Evolutionary conservation across 2,329 filamentous ascomycete species (phyloP), one percentile per base, ranked within the genome.

Genomic region (Lasiodiplodia hormozganensis): DNA sequence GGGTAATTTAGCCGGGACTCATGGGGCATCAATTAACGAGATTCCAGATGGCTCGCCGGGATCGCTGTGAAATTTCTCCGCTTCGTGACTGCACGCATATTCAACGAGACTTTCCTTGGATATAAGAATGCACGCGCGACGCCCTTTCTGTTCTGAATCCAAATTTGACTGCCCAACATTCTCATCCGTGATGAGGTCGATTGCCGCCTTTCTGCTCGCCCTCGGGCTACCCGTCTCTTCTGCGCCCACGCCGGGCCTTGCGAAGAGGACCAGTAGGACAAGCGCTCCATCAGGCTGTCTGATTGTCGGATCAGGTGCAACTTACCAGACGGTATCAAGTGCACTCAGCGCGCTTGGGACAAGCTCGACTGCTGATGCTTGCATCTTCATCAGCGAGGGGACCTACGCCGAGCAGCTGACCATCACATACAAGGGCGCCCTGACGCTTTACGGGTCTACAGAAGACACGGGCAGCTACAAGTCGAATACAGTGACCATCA

Each of bases 381-480:
- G 84, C 73, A 88, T 91, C 78, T 91, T 90, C 79, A 86, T 91
- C 76, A 76, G 86, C 72, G 76, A 84, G 28, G 88, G 88, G 10
- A 88, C 86, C 43, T 90, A 90, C 82, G 79, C 78, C 2, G 88
- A 90, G 75, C 88, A 89, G 74, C 86, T 89, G 51, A 84, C 83
- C 72, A 81, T 90, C 53, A 77, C 82, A 3, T 70, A 76, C 0
- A 82, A 85, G 57, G 85, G 84, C 1, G 77, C 82, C 51, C 79
- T 89, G 51, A 85, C 83, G 57, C 83, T 89, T 69, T 87, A 87
- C 73, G 89, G 89, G 21, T 86, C 86, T 73, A 90, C 89, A 1
- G 82, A 86, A 70, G 85, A 85, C 56, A 76, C 74, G 0, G 73
- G 72, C 10, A 69, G 72, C 62, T 90, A 90, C 75, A 71, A 78